Evolutionary conservation across 768 basidiomycete genomes (phyloP).

Genomic region (Sistotremastrum niveocremeum): DNA sequence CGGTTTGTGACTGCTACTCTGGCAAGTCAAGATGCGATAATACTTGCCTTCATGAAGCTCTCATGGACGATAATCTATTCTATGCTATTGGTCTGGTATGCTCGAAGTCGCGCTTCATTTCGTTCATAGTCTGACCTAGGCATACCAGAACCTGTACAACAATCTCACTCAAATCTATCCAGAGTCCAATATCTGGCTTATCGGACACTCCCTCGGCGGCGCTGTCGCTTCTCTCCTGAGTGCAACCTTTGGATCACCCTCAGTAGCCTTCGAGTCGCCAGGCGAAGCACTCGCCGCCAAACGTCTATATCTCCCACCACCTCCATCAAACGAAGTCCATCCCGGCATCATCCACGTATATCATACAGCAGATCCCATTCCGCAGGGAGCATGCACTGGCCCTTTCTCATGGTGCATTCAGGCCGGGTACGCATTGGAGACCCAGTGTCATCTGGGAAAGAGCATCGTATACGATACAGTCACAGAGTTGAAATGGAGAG

Average conservation of each 20-base stretch:
- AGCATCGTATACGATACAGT: conserved; percentile 59
- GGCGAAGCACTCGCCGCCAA: conserved; percentile 49
- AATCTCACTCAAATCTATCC: conserved; percentile 48
- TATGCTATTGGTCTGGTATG: conserved; percentile 78
- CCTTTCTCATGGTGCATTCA: conserved; percentile 37
- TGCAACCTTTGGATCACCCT: conserved; percentile 50
- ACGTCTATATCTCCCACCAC: conserved; percentile 50
- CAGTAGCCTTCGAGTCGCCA: conserved; percentile 51
- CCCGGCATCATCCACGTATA: conserved; percentile 36
- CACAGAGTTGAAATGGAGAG: conserved; percentile 44
- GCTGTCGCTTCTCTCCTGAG: conserved; percentile 50
- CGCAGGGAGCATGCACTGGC: conserved; percentile 43
- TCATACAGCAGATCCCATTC: conserved; percentile 62
- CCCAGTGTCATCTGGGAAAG: conserved; percentile 47
- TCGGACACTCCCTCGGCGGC: conserved; percentile 51
- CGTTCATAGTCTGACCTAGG: background rate
- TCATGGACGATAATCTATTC: conserved; percentile 84
- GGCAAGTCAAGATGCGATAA: conserved; percentile 62
- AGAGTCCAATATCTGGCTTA: conserved; percentile 45
- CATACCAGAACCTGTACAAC: conserved; percentile 35
- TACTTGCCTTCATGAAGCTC: conserved; percentile 68
- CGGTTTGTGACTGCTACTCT: conserved; percentile 81
- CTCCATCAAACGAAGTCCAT: conserved; percentile 20
- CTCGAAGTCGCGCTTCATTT: conserved; percentile 2
- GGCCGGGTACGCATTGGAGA: conserved; percentile 55